Base-by-base conservation (phyloP, 139 green algal species). In the Closterium sp. region DNA sequence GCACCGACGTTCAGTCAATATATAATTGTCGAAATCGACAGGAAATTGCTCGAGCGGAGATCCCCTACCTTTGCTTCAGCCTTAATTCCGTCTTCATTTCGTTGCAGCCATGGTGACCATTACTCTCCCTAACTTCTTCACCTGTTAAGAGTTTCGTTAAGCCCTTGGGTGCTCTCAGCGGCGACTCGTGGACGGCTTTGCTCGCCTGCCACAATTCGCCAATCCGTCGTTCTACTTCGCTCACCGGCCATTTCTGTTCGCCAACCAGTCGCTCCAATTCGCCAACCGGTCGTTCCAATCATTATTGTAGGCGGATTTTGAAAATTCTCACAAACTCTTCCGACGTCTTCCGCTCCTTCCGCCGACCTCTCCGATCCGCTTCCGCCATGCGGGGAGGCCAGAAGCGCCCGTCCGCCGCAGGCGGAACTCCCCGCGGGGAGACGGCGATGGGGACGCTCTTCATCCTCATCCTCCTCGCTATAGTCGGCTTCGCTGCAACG, bases 401-500 rank as follows among this genome's bases (percentile, higher is more conserved):
- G 50, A 73, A 73, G 50, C 84, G 84, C n/a, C 84, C 84, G 84
- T 87, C 84, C 84, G 84, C 1, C 84, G 84, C n/a, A 31, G n/a
- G n/a, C 84, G 84, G 21, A 30, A 22, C 50, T 4, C 1, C 10
- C 1, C 50, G 50, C 9, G 84, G 84, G n/a, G 84, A 87, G 84
- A 87, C n/a, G n/a, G 84, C 84, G 84, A 30, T 87, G 84, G 84
- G 84, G 17, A 87, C 84, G 84, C 84, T 87, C 4, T 31, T 87
- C n/a, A 87, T 87, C n/a, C 84, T 87, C 11, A 31, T 31, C n/a
- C 84, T 87, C n/a, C 84, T 87, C 84, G 84, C 84, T 30, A 87
- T 87, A 30, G 84, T 87, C n/a, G 84, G n/a, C n/a, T 87, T 87
- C 28, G 84, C 84, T 87, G 84, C 84, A 22, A 87, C 84, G n/a